Evolutionary conservation across 2,329 filamentous ascomycete genomes (phyloP).

Genomic region (Neofusicoccum ribis): DNA sequence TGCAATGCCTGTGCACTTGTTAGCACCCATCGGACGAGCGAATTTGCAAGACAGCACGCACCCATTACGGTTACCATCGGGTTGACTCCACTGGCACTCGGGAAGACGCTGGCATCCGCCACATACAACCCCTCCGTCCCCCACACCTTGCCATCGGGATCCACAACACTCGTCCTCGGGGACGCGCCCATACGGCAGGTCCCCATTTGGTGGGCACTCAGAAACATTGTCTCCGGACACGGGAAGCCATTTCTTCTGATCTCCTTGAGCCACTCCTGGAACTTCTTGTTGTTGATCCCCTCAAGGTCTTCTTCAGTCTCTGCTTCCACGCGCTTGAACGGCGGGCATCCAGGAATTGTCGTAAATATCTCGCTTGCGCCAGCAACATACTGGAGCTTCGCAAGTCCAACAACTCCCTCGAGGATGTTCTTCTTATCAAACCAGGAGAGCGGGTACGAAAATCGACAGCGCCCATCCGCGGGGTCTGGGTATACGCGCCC

Average conservation of each 20-base stretch:
- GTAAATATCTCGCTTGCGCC: constrained; percentile 80
- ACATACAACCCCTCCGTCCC: constrained; percentile 66
- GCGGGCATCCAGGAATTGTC: constrained; percentile 60
- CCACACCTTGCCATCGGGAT: constrained; percentile 57
- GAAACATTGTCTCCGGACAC: constrained; percentile 55
- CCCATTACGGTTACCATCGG: constrained; percentile 77
- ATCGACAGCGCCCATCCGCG: constrained; percentile 58
- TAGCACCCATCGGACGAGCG: not conserved
- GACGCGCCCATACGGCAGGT: constrained; percentile 68
- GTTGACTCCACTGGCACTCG: constrained; percentile 75
- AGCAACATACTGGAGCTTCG: constrained; percentile 74
- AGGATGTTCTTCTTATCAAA: constrained; percentile 73
- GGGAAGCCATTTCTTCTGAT: constrained; percentile 54
- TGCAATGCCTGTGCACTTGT: constrained; percentile 29
- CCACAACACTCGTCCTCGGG: constrained; percentile 45
- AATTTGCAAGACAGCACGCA: constrained; percentile 13
- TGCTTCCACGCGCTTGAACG: constrained; percentile 50
- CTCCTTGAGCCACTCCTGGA: constrained; percentile 61
- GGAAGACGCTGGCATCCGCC: constrained; percentile 74
- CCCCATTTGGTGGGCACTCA: constrained; percentile 81
- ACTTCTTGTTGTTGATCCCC: constrained; percentile 60
- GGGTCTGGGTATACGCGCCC: constrained; percentile 75
- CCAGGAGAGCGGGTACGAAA: constrained; percentile 59
- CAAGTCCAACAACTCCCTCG: constrained; percentile 69
- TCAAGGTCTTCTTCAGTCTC: constrained; percentile 28